Percentiles rank a stretch among this genome's conserved stretches.
Conservation (phyloP, 495 filamentous ascomycete genomes). For the Penicillium lividum region DNA sequence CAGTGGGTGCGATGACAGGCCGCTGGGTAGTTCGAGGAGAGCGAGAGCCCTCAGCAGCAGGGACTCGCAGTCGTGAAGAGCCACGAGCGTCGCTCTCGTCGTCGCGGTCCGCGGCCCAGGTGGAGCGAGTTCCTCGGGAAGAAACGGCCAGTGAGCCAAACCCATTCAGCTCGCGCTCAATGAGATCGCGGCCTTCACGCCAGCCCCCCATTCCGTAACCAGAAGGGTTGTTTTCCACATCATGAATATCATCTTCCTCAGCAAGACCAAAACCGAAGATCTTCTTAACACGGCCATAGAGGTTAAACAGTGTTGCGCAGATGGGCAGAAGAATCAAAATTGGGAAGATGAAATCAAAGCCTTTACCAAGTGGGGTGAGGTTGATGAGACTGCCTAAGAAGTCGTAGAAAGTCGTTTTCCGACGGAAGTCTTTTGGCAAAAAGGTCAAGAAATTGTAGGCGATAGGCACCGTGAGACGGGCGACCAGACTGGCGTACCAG, state of each 20-base stretch:
- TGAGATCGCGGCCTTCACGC: slow-evolving; percentile 91
- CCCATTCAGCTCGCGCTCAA: slow-evolving; percentile 82
- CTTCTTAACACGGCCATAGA: slow-evolving; percentile 79
- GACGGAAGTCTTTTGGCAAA: slow-evolving; percentile 64
- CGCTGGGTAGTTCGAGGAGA: slow-evolving; percentile 33
- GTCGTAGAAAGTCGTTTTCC: slow-evolving; percentile 74
- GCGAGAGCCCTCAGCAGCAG: slow-evolving; percentile 29
- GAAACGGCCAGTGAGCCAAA: slow-evolving; percentile 52
- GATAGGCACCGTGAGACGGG: slow-evolving; percentile 85
- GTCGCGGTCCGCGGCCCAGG: slow-evolving; percentile 28
- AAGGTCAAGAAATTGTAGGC: slow-evolving; percentile 96
- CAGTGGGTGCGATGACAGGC: slow-evolving; percentile 30
- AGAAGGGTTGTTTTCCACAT: slow-evolving; percentile 61
- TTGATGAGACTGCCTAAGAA: slow-evolving; percentile 85
- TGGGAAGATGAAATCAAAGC: slow-evolving; percentile 88
- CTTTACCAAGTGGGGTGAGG: slow-evolving; percentile 77
- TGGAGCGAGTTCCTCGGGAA: slow-evolving; percentile 35
- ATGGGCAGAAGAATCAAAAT: slow-evolving; percentile 83
- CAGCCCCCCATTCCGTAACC: slow-evolving; percentile 80
- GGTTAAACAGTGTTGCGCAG: slow-evolving; percentile 76
- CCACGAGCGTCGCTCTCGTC: slow-evolving; percentile 27
- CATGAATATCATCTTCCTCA: slow-evolving; percentile 64
- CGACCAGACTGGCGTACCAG: slow-evolving; percentile 91
- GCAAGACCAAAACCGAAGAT: slow-evolving; percentile 78
- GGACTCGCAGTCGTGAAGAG: slow-evolving; percentile 35